phyloP scores from a whole-genome alignment of 2,329 filamentous ascomycete species.

The Xylariaceae sp. region DNA sequence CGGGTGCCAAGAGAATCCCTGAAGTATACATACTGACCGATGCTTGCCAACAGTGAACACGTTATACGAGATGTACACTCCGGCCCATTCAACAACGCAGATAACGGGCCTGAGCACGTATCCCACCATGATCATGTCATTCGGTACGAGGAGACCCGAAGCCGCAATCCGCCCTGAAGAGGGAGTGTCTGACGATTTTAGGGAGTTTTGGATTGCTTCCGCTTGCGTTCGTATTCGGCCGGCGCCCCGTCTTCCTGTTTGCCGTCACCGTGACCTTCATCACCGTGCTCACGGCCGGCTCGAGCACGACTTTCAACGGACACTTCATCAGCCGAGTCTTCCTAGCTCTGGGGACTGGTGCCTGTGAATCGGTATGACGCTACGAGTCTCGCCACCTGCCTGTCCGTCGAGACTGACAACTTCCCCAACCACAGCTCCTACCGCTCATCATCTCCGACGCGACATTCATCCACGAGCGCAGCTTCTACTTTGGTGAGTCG shows the following conservation, averaged over 20 bases:
- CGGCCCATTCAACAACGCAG: constrained; percentile 2
- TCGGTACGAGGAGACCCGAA: constrained; percentile 11
- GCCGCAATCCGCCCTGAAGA: not conserved
- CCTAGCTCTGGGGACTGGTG: constrained; percentile 29
- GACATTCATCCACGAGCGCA: constrained; percentile 32
- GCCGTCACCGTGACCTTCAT: constrained; percentile 24
- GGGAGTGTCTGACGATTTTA: constrained; percentile 8
- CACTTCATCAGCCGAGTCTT: constrained; percentile 31
- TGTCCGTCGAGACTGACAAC: no score
- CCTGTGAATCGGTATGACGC: constrained; percentile 26
- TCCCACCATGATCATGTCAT: constrained; percentile 5
- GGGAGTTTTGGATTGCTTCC: constrained; percentile 29
- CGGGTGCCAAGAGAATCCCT: no score
- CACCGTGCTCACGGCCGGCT: constrained; percentile 26
- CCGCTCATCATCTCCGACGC: constrained; percentile 31
- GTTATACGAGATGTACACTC: constrained; percentile 3
- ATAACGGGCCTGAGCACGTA: constrained; percentile 3
- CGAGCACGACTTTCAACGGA: constrained; percentile 24
- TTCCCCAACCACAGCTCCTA: constrained; percentile 18
- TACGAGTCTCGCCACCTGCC: no score
- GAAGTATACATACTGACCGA: no score
- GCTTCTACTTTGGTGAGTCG: constrained; percentile 21
- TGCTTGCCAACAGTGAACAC: no score
- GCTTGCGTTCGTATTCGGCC: constrained; percentile 29
- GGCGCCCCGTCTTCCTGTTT: constrained; percentile 27